Evolutionary conservation across 768 basidiomycete species (phyloP), one percentile per base, ranked within the genome.

Genomic region (Amanita pseudoporphyria): DNA sequence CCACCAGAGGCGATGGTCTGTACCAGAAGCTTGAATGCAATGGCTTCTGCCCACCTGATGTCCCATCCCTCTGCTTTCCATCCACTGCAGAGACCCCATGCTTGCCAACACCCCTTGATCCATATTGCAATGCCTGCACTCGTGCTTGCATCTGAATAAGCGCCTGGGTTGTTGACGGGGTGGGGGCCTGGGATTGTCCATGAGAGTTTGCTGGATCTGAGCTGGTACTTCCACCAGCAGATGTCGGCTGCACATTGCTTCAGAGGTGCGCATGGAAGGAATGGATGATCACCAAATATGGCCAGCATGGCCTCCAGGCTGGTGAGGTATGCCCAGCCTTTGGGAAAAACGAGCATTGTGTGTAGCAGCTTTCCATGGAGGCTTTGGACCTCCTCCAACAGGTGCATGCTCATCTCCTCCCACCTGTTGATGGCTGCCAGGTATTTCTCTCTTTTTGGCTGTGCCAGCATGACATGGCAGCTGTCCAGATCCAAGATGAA

Each of bases 41-140:
- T n/a, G n/a, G n/a, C 2, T 73, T 67, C 2, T 60, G 41, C 3
- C n/a, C n/a, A n/a, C n/a, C n/a, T n/a, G n/a, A n/a, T n/a, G n/a
- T n/a, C n/a, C n/a, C n/a, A n/a, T n/a, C 62, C 41, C 2, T 62
- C 52, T 1, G 22, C 7, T 9, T 61, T 22, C 69, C 68, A 73
- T 0, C 60, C 62, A 3, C 57, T 58, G 5, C 56, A 9, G n/a
- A 71, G 66, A 0, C 43, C 18, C 66, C 67, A 71, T 0, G 67
- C 65, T 2, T 60, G 13, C 71, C 68, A 71, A 0, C 26, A 1
- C 3, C 48, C 39, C 0, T n/a, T n/a, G n/a, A n/a, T n/a, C n/a
- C n/a, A n/a, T n/a, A n/a, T n/a, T n/a, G n/a, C n/a, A n/a, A n/a
- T n/a, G n/a, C n/a, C n/a, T n/a, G n/a, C n/a, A n/a, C n/a, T n/a